phyloP scores from a whole-genome alignment of 768 basidiomycete genomes.

The Amanita fuliginea region DNA sequence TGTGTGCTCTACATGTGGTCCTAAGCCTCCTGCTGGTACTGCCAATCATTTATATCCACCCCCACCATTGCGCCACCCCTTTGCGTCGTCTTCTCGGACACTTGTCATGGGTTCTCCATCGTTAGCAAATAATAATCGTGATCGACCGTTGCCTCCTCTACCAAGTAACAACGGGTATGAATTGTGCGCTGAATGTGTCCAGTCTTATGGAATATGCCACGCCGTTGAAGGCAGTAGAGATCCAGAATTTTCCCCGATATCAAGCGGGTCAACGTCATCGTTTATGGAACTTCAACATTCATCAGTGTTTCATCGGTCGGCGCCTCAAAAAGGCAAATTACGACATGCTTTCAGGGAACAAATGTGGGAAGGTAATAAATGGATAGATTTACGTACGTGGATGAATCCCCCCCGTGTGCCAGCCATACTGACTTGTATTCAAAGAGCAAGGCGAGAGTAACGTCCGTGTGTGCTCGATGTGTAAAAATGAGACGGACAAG shows the following conservation, averaged over 20 bases:
- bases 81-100: conserved; percentile 27
- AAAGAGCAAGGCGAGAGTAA: conserved; percentile 58
- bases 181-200: conserved; percentile 74
- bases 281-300: conserved; percentile 35
- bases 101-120: conserved; percentile 21
- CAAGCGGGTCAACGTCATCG: conserved; percentile 32
- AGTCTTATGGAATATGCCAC: conserved; percentile 67
- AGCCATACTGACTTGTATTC: not conserved
- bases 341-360: conserved; percentile 84
- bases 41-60: conserved; percentile 24
- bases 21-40: conserved; percentile 39
- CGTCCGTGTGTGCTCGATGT: conserved; percentile 71
- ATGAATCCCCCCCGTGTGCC: not conserved
- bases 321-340: conserved; percentile 66
- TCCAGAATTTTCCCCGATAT: conserved; percentile 34
- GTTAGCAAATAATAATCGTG: conserved; percentile 15
- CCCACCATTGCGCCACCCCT: conserved; percentile 14
- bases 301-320: conserved; percentile 54
- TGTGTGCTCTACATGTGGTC: conserved; percentile 82
- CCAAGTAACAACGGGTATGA: conserved; percentile 49
- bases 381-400: conserved; percentile 80
- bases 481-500: conserved; percentile 44
- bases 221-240: conserved; percentile 48
- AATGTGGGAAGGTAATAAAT: conserved; percentile 72
- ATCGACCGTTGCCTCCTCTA: conserved; percentile 21